phyloP scores from a whole-genome alignment of 106 monocot genomes.

The Cymbidium sinense region DNA sequence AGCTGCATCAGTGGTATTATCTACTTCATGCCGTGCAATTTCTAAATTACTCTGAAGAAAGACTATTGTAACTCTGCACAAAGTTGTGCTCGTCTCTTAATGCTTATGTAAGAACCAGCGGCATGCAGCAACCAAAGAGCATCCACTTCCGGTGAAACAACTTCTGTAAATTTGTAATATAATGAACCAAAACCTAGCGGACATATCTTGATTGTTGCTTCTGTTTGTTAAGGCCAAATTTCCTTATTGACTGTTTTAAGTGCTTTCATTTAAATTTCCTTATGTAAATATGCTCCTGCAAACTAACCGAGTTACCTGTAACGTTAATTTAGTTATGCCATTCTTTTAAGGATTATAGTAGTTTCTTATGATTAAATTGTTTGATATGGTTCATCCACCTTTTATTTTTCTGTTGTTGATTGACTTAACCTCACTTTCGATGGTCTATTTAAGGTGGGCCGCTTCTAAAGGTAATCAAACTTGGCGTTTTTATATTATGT shows the following conservation, averaged over 20 bases:
- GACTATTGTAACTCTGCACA: neutral
- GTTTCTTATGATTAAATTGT: neutral
- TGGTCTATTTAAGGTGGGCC: too few relatives aligned
- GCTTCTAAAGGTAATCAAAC: too few relatives aligned
- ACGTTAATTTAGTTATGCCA: neutral
- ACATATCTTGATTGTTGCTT: neutral
- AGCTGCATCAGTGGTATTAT: conserved; percentile 40
- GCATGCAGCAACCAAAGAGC: neutral
- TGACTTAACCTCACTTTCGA: too few relatives aligned
- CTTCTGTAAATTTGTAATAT: neutral
- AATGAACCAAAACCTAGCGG: neutral
- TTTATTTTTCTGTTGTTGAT: neutral
- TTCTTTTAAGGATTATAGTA: neutral
- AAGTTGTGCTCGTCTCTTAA: neutral
- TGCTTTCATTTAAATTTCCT: neutral
- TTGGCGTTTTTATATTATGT: too few relatives aligned
- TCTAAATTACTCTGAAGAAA: conserved; percentile 41
- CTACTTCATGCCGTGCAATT: conserved; percentile 37
- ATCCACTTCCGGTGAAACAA: neutral
- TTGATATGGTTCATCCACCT: neutral
- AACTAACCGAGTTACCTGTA: neutral
- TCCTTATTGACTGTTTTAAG: neutral
- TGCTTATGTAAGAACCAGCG: neutral
- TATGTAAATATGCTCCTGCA: neutral
- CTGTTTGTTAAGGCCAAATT: neutral